Percentiles rank a stretch among this genome's conserved stretches.
These are phyloP conservation scores for Fusarium staphyleae DNA, from an alignment of 2,329 filamentous ascomycete species.

Conservation along the genomic window DNA sequence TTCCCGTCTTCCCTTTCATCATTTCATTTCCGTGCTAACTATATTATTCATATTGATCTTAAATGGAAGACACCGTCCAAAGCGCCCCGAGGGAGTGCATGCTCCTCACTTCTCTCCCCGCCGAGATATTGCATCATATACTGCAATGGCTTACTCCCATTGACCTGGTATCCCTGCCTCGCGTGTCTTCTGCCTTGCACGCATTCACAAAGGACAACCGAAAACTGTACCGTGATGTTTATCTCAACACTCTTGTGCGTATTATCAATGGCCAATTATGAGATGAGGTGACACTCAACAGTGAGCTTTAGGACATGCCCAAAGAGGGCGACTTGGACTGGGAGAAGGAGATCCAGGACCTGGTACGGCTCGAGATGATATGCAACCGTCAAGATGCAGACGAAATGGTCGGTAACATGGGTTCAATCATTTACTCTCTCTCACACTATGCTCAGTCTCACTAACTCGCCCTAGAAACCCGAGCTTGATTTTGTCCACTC, in stretches of 20 bases:
- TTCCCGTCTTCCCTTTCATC: neutral
- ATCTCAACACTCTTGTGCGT: slow-evolving; percentile 62
- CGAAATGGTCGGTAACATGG: slow-evolving; percentile 51
- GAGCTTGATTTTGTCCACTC: slow-evolving; percentile 58
- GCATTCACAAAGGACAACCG: slow-evolving; percentile 64
- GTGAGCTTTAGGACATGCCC: slow-evolving; percentile 43
- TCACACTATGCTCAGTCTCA: neutral
- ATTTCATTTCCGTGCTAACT: too few species aligned
- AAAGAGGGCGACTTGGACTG: slow-evolving; percentile 50
- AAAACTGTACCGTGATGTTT: slow-evolving; percentile 68
- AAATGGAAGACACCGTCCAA: slow-evolving; percentile 9
- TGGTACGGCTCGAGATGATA: slow-evolving; percentile 54
- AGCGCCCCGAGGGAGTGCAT: slow-evolving; percentile 10
- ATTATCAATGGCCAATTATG: neutral
- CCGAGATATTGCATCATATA: slow-evolving; percentile 70
- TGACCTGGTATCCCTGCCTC: slow-evolving; percentile 62
- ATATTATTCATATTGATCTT: neutral
- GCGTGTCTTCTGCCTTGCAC: slow-evolving; percentile 60
- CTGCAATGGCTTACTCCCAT: slow-evolving; percentile 61
- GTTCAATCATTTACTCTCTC: too few species aligned
- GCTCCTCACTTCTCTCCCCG: slow-evolving; percentile 54
- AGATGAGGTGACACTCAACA: neutral
- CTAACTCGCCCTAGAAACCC: slow-evolving; percentile 43
- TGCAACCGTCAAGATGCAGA: slow-evolving; percentile 45
- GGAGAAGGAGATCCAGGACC: slow-evolving; percentile 53